Evolutionary conservation across 2,329 filamentous ascomycete genomes (phyloP).

Genomic region (Alternaria brassicae): DNA sequence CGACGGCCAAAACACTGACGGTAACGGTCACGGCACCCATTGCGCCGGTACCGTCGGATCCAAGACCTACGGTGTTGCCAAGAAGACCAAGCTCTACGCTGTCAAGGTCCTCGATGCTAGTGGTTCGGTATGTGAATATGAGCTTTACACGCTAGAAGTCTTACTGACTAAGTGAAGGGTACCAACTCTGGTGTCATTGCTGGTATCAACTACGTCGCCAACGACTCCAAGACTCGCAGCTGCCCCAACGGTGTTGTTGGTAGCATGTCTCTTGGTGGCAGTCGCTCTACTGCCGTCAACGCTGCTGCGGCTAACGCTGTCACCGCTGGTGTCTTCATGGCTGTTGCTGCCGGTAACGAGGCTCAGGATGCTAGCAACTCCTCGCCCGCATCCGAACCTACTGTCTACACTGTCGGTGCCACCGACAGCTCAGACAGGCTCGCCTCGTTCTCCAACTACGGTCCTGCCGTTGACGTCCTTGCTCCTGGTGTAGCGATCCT

Average conservation of each 20-base stretch:
- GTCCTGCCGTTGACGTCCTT: slow-evolving; percentile 48
- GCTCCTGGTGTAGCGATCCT: slow-evolving; percentile 53
- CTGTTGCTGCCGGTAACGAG: slow-evolving; percentile 52
- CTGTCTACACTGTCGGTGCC: slow-evolving; percentile 52
- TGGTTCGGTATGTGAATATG: slow-evolving; percentile 41
- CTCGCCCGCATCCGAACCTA: slow-evolving; percentile 50
- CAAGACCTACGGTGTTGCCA: slow-evolving; percentile 50
- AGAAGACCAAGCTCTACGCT: slow-evolving; percentile 49
- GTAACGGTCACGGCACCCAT: slow-evolving; percentile 52
- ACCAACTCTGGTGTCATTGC: slow-evolving; percentile 51
- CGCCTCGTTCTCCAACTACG: slow-evolving; percentile 53
- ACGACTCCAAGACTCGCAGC: slow-evolving; percentile 44
- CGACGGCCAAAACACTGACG: slow-evolving; percentile 45
- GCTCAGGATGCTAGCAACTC: slow-evolving; percentile 40
- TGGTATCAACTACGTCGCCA: slow-evolving; percentile 49
- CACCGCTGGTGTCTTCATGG: slow-evolving; percentile 49
- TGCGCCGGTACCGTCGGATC: slow-evolving; percentile 49
- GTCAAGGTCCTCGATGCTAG: slow-evolving; percentile 51
- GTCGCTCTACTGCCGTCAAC: slow-evolving; percentile 48
- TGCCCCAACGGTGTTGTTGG: slow-evolving; percentile 48
- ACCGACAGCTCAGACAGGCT: slow-evolving; percentile 47
- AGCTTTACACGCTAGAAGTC: slow-evolving; percentile 1
- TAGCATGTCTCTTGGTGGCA: slow-evolving; percentile 53
- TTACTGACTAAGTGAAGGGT: slow-evolving; percentile 38
- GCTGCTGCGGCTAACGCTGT: slow-evolving; percentile 48